Conservation (phyloP, 2,329 filamentous ascomycete genomes). For the Corinectria fuckeliana region DNA sequence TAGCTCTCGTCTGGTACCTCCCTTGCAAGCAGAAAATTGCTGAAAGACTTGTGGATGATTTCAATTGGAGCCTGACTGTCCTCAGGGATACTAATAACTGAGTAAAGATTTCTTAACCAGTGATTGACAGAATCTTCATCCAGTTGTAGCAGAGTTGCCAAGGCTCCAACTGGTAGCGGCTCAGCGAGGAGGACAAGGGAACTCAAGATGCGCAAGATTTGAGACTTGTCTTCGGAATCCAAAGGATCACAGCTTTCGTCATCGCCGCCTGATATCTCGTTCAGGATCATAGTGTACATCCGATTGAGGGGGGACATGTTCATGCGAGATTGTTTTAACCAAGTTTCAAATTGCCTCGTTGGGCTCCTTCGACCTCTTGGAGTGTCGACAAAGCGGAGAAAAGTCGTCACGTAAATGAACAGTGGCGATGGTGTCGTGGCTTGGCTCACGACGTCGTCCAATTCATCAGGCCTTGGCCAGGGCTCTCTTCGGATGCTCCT, state of each 20-base stretch:
- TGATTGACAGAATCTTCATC: not conserved
- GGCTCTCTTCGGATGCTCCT: not conserved
- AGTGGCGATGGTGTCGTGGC: slow-evolving; percentile 8
- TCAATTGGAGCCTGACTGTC: not conserved
- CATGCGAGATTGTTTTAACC: not conserved
- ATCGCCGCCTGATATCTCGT: not conserved
- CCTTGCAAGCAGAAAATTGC: not conserved
- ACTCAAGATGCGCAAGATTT: not conserved
- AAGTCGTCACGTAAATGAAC: slow-evolving; percentile 8
- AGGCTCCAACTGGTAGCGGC: not conserved
- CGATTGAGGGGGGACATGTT: slow-evolving; percentile 2
- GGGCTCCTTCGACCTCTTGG: not conserved
- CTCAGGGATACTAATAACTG: not conserved
- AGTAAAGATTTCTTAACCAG: not conserved
- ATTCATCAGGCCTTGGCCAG: not conserved
- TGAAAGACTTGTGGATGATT: slow-evolving; percentile 14
- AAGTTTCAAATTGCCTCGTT: not conserved
- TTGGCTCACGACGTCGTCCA: not conserved
- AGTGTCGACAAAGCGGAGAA: slow-evolving; percentile 3
- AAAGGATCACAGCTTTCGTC: not conserved
- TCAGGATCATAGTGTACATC: slow-evolving; percentile 1
- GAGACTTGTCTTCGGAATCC: not conserved
- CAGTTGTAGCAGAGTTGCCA: not conserved
- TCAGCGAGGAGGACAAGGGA: not conserved
- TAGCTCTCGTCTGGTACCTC: not conserved